Conservation (phyloP, 352 stramenopile genomes). For the Globisporangium echinulatum region DNA sequence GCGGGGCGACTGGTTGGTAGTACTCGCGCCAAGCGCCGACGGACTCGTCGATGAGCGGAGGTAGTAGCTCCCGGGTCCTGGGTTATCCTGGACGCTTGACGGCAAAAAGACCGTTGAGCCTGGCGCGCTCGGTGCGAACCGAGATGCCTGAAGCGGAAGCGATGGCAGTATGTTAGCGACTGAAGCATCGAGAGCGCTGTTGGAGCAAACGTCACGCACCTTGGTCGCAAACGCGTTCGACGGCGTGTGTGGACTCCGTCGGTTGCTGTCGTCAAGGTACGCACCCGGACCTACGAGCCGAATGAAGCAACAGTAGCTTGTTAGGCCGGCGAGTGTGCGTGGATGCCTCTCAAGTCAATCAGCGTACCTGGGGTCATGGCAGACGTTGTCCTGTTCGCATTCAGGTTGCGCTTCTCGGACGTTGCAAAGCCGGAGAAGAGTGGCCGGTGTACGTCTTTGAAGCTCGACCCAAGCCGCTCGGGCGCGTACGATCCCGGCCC, state of each 20-base stretch:
- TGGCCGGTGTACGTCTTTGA: slow-evolving; percentile 24
- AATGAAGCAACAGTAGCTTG: background rate
- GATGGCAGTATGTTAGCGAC: background rate
- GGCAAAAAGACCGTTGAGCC: slow-evolving; percentile 60
- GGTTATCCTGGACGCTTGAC: slow-evolving; percentile 71
- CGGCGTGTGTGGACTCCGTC: slow-evolving; percentile 11
- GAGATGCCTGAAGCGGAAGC: slow-evolving; percentile 34
- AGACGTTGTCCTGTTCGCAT: slow-evolving; percentile 73
- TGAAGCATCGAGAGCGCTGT: background rate
- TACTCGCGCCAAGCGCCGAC: slow-evolving; percentile 13
- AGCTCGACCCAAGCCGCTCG: slow-evolving; percentile 47
- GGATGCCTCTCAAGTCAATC: background rate
- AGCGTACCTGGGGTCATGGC: slow-evolving; percentile 51
- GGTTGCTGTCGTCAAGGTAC: slow-evolving; percentile 27
- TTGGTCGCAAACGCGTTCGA: slow-evolving; percentile 75
- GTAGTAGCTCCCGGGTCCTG: slow-evolving; percentile 46
- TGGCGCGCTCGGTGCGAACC: slow-evolving; percentile 64
- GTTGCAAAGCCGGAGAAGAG: slow-evolving; percentile 66
- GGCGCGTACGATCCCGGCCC: slow-evolving; percentile 58
- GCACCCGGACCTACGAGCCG: slow-evolving; percentile 39
- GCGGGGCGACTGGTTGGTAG: slow-evolving; percentile 13
- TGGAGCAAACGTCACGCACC: slow-evolving; percentile 13
- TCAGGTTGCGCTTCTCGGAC: slow-evolving; percentile 67
- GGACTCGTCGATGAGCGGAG: slow-evolving; percentile 19
- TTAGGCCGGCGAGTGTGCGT: too few species aligned